Percentiles rank a stretch among this genome's conserved stretches.
phyloP scores from a whole-genome alignment of 192 early-diverging fungal genomes.

The Powellomyces hirtus region DNA sequence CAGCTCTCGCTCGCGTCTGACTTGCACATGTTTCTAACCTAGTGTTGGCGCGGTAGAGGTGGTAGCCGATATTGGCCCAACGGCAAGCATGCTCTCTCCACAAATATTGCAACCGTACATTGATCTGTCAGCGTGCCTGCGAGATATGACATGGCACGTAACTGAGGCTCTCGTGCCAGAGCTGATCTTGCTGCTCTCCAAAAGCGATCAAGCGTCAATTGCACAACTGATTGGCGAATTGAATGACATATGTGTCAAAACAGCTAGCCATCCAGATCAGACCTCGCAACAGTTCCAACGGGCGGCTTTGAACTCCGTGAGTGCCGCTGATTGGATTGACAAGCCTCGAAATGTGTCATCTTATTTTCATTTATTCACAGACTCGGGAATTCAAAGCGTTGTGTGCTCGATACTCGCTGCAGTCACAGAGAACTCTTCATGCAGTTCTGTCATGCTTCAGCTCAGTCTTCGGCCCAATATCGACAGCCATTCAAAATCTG shows the following conservation, averaged over 20 bases:
- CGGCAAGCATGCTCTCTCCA: no score
- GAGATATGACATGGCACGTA: conserved; percentile 1
- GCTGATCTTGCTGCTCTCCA: not conserved
- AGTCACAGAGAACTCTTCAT: not conserved
- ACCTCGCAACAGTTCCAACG: conserved; percentile 8
- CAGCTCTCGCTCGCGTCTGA: no score
- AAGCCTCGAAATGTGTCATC: not conserved
- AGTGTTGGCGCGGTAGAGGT: no score
- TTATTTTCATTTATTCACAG: not conserved
- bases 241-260: not conserved
- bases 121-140: not conserved
- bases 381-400: not conserved
- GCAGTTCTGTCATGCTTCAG: not conserved
- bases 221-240: not conserved
- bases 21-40: no score
- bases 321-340: not conserved
- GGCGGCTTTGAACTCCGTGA: conserved; percentile 7
- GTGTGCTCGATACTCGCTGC: not conserved
- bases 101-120: no score
- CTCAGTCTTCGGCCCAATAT: not conserved
- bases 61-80: not conserved
- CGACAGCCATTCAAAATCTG: not conserved
- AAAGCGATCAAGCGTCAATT: not conserved
- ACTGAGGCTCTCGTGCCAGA: conserved; percentile 10
- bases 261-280: not conserved